Base-by-base conservation (phyloP, 2,329 filamentous ascomycete genomes). In the Talaromyces sp. region DNA sequence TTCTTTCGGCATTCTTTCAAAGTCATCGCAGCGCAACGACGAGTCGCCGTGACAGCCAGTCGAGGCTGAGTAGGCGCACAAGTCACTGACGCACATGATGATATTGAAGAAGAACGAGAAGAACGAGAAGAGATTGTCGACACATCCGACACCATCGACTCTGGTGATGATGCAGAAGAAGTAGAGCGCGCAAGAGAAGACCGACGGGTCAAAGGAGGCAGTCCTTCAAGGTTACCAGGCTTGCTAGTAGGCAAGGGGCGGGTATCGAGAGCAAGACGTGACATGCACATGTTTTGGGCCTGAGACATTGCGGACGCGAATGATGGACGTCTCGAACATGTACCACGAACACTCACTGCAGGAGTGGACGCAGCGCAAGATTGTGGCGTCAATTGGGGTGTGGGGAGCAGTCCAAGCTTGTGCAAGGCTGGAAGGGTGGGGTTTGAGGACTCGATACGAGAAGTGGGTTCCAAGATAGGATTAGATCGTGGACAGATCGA, bases 81-180 rank as follows among this genome's bases (percentile, higher is more conserved):
- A 50, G 70, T 70, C 39, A 70, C 74, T 22, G 77, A 79, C 16
- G 77, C 72, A 61, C 70, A 77, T n/a, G 79, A 81, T 5, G 79
- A 81, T 57, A 81, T 76, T 3, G 79, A 81, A 5, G 78, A 81
- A 19, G 79, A 86, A 74, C 84, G 83, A 77, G 83, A 85, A 74
- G 75, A 78, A 69, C 78, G 79, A 68, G 75, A 85, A 62, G 84
- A 85, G 66, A 85, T 78, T 14, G 82, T 82, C 41, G 84, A 85
- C 63, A 81, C 81, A 72, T 88, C 86, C 33, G 85, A 87, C 41
- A 87, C 76, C 82, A 88, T 86, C 39, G 86, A 88, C 68, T 88
- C 86, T n/a, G 87, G 86, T 50, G 82, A 85, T 9, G 82, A 84
- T 22, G 75, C 75, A 52, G 81, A 84, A 3, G 84, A 86, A 31